Percentiles rank a stretch among this genome's conserved stretches.
Evolutionary conservation across 176 grass and related monocot species (phyloP).

Genomic region (Neostapfia colusana): DNA sequence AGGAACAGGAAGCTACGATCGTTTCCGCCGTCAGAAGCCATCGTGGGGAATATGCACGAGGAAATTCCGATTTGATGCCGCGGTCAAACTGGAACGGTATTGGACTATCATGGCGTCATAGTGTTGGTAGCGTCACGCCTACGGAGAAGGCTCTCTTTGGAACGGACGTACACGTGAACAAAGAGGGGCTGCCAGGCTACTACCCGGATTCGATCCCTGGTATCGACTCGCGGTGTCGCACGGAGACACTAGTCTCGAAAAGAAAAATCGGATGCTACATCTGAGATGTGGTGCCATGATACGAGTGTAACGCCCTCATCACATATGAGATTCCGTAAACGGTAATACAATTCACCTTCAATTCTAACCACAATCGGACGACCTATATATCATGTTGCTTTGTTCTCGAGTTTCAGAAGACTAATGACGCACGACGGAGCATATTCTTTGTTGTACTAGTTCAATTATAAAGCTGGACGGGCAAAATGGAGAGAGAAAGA

Average conservation of each 20-base stretch:
- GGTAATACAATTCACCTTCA: background rate
- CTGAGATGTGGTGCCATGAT: too few relatives aligned
- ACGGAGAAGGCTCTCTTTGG: background rate
- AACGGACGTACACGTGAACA: background rate
- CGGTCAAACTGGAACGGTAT: constrained; percentile 1
- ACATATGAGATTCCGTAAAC: too few relatives aligned
- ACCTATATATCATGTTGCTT: constrained; percentile 3
- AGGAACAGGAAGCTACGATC: constrained; percentile 10
- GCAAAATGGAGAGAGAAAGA: background rate
- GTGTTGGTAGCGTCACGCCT: background rate
- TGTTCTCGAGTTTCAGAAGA: background rate
- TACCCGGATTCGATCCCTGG: too few relatives aligned
- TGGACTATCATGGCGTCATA: background rate
- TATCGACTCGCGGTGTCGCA: too few relatives aligned
- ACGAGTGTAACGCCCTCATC: too few relatives aligned
- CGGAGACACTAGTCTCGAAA: too few relatives aligned
- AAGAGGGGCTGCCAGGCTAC: too few relatives aligned
- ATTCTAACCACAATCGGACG: constrained; percentile 18
- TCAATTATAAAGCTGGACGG: background rate
- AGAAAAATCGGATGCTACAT: too few relatives aligned
- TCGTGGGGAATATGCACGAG: constrained; percentile 12
- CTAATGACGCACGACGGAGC: background rate
- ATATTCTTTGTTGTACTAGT: background rate
- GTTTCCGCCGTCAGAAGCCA: constrained; percentile 22
- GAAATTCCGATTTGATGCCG: background rate